Evolutionary conservation across 345 rosid species (phyloP).

Genomic region (Excoecaria cochinchinensis): DNA sequence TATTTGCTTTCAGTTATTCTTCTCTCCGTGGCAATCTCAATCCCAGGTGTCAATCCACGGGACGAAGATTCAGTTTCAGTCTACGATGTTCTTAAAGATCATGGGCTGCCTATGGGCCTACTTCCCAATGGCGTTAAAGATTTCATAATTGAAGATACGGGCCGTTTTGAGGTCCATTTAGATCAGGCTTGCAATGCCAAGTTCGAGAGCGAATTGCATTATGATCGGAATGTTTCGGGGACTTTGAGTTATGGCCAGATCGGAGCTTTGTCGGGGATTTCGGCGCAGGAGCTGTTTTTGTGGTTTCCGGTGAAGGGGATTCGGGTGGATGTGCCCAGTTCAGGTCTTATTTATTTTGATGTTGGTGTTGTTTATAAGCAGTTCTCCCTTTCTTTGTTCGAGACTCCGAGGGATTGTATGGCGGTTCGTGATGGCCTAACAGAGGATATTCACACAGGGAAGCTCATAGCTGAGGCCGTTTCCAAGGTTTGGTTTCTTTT

Average conservation of each 20-base stretch:
- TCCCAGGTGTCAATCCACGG: constrained; percentile 1
- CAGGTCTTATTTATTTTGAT: constrained; percentile 86
- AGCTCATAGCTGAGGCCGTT: constrained; percentile 20
- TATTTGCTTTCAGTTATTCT: constrained; percentile 31
- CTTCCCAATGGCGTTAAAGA: constrained; percentile 74
- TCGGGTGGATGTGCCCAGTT: constrained; percentile 79
- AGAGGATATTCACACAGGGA: constrained; percentile 11
- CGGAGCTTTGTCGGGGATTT: constrained; percentile 60
- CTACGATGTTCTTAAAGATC: constrained; percentile 52
- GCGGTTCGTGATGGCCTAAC: constrained; percentile 29
- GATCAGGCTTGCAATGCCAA: constrained; percentile 85
- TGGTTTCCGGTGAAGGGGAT: constrained; percentile 90
- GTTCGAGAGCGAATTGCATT: constrained; percentile 80
- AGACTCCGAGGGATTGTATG: constrained; percentile 72
- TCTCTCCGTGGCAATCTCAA: constrained; percentile 21
- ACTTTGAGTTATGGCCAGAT: constrained; percentile 56
- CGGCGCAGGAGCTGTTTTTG: constrained; percentile 82
- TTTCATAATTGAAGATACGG: constrained; percentile 48
- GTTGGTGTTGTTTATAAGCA: constrained; percentile 86
- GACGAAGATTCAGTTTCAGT: constrained; percentile 34
- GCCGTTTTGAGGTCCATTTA: constrained; percentile 66
- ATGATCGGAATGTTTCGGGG: constrained; percentile 74
- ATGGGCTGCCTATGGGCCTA: constrained; percentile 79
- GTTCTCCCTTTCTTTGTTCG: constrained; percentile 79
- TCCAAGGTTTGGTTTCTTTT: constrained; percentile 37